phyloP scores from a whole-genome alignment of 306 rosid genomes.

The Spatholobus suberectus region DNA sequence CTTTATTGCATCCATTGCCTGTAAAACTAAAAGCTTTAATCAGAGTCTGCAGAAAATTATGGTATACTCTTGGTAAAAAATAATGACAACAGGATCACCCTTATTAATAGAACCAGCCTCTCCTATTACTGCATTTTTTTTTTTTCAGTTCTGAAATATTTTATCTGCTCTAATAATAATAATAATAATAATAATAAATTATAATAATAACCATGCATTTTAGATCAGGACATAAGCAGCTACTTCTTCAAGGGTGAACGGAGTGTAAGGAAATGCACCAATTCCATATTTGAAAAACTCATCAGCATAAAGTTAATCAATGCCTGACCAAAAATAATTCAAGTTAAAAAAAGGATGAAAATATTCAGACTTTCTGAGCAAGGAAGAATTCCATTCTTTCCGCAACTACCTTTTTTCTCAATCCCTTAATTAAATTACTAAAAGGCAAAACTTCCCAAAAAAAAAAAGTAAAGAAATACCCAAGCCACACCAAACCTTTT shows the following conservation, averaged over 20 bases:
- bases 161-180: not conserved
- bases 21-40: slow-evolving; percentile 41
- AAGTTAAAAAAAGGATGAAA: not conserved
- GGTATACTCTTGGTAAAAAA: not conserved
- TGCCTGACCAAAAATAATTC: slow-evolving; percentile 6
- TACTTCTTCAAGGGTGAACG: not conserved
- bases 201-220: not conserved
- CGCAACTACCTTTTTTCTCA: not conserved
- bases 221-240: not conserved
- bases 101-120: not conserved
- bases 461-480: not conserved
- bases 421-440: not conserved
- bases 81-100: not conserved
- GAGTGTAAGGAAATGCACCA: not conserved
- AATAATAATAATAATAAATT: not conserved
- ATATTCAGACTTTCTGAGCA: slow-evolving; percentile 7
- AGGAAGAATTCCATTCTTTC: slow-evolving; percentile 12
- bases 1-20: slow-evolving; percentile 91
- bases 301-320: not conserved
- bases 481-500: slow-evolving; percentile 65
- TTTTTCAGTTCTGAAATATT: not conserved
- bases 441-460: not conserved
- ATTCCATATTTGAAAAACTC: slow-evolving; percentile 12
- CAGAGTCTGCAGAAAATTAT: slow-evolving; percentile 10
- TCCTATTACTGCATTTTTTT: not conserved